Conservation (phyloP, 1,284 basidiomycete genomes). For the Fomitopsis schrenkii region DNA sequence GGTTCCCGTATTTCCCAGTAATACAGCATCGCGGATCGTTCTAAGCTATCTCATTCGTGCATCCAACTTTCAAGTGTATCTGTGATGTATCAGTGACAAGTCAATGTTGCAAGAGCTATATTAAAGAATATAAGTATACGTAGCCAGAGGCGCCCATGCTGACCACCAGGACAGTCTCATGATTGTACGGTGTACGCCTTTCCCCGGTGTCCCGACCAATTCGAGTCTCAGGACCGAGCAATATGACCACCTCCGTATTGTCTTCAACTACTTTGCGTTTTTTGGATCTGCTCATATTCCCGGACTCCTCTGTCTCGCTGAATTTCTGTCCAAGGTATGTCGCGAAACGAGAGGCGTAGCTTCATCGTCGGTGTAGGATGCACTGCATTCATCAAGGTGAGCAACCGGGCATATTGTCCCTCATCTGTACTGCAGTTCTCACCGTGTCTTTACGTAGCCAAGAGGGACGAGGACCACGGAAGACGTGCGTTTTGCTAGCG, state of each 20-base stretch:
- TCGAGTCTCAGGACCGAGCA: neutral
- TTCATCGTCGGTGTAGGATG: slow-evolving; percentile 78
- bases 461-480: slow-evolving; percentile 61
- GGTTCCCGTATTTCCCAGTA: neutral
- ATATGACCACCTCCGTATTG: neutral
- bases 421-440: too few species aligned
- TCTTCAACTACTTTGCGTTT: neutral
- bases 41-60: neutral
- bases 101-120: too few species aligned
- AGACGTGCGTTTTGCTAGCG: slow-evolving; percentile 42
- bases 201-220: neutral
- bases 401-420: neutral
- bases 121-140: neutral
- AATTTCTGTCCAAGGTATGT: slow-evolving; percentile 12
- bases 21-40: neutral
- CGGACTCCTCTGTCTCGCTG: neutral
- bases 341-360: slow-evolving; percentile 41
- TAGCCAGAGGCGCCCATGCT: neutral
- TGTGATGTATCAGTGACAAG: too few species aligned
- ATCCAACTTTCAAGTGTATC: too few species aligned
- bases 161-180: neutral
- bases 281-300: neutral
- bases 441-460: slow-evolving; percentile 38
- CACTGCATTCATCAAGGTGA: slow-evolving; percentile 78
- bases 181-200: neutral